Evolutionary conservation across 495 filamentous ascomycete species (phyloP).

Genomic region (Astrothelium subdiscretum): DNA sequence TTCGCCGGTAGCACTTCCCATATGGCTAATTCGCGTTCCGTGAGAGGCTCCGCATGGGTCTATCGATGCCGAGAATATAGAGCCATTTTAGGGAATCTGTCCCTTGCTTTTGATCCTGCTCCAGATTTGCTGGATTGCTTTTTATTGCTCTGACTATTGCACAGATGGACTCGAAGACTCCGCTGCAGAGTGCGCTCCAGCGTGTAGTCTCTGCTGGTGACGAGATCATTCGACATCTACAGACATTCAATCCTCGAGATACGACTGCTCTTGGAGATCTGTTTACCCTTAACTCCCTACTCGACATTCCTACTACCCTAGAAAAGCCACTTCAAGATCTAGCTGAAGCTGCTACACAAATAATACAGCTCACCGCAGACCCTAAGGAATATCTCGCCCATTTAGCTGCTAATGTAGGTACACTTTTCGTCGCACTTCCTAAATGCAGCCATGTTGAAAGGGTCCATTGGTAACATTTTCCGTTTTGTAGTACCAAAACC

Average conservation of each 20-base stretch:
- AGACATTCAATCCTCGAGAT: background rate
- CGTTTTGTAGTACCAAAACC: background rate
- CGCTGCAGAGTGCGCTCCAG: background rate
- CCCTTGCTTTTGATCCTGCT: too few relatives aligned
- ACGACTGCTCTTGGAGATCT: background rate
- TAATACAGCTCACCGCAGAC: constrained; percentile 1
- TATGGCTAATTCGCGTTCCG: too few relatives aligned
- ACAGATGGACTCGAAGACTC: background rate
- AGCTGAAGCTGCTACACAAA: constrained; percentile 2
- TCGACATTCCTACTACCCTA: background rate
- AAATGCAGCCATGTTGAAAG: too few relatives aligned
- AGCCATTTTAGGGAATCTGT: too few relatives aligned
- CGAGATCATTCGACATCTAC: background rate
- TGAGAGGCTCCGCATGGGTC: too few relatives aligned
- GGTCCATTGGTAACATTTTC: background rate
- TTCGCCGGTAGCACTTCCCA: too few relatives aligned
- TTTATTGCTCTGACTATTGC: background rate
- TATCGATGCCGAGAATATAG: too few relatives aligned
- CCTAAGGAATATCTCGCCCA: background rate
- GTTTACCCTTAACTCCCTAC: background rate
- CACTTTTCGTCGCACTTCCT: too few relatives aligned
- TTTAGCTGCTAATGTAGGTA: constrained; percentile 1
- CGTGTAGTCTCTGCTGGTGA: background rate
- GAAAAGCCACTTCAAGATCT: background rate
- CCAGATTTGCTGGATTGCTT: too few relatives aligned